phyloP scores from a whole-genome alignment of 306 rosid genomes.

The Chamaecrista fasciculata region DNA sequence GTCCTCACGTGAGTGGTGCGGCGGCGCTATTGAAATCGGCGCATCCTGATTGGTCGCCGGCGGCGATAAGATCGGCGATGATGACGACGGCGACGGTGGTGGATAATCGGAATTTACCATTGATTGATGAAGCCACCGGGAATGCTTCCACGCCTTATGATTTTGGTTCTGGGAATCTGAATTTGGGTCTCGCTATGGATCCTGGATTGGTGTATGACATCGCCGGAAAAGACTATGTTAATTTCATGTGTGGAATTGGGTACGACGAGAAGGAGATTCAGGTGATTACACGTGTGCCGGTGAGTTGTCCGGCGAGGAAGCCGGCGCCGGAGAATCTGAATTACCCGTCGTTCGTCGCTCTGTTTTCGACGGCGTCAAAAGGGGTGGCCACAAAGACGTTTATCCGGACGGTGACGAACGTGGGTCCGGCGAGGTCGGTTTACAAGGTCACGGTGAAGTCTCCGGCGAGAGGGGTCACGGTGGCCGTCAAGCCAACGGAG shows the following conservation, averaged over 20 bases:
- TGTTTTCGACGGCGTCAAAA: slow-evolving; percentile 42
- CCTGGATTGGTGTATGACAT: slow-evolving; percentile 83
- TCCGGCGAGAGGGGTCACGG: slow-evolving; percentile 54
- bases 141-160: slow-evolving; percentile 67
- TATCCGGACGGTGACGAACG: slow-evolving; percentile 69
- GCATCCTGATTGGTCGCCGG: slow-evolving; percentile 90
- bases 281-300: slow-evolving; percentile 57
- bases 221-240: slow-evolving; percentile 56
- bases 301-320: slow-evolving; percentile 51
- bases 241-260: slow-evolving; percentile 57
- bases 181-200: slow-evolving; percentile 68
- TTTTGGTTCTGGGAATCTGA: slow-evolving; percentile 77
- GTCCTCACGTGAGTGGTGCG: slow-evolving; percentile 91
- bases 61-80: slow-evolving; percentile 79
- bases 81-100: slow-evolving; percentile 71
- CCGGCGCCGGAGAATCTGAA: slow-evolving; percentile 69
- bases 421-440: slow-evolving; percentile 54
- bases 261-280: slow-evolving; percentile 67
- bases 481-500: slow-evolving; percentile 65
- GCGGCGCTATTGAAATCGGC: slow-evolving; percentile 87
- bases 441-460: slow-evolving; percentile 54
- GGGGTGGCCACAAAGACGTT: slow-evolving; percentile 48
- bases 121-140: slow-evolving; percentile 73
- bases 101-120: slow-evolving; percentile 49
- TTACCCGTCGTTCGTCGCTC: slow-evolving; percentile 68